Base-by-base conservation (phyloP, 495 filamentous ascomycete species). In the Aspergillus ellipticus region DNA sequence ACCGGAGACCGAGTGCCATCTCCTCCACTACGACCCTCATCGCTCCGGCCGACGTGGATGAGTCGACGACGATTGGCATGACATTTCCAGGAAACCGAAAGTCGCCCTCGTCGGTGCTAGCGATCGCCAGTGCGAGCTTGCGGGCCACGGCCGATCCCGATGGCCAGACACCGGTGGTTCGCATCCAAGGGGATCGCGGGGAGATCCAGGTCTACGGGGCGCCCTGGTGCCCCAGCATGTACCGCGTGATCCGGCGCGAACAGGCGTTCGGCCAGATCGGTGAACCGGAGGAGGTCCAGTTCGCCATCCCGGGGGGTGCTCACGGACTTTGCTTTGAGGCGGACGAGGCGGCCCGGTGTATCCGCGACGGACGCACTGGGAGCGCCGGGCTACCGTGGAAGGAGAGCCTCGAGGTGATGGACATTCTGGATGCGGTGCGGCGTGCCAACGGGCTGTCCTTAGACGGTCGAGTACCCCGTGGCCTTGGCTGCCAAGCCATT, bases 311-410 rank as follows among this genome's bases (percentile, higher is more conserved):
- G n/a, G 68, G 69, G 3, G 76, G 73, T 66, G 86, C 84, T 24
- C 81, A 88, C 55, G 89, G 88, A 37, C 90, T 90, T 84, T 89
- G 86, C 72, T 92, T 83, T 82, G 88, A 92, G 67, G 90, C 89
- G 17, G 89, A 93, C 74, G 88, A 89, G 70, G 83, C 77, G 46
- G 89, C 84, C 49, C 71, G 82, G 37, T 89, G 85, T 68, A 63
- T 92, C 50, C 75, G 82, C 39, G 85, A 90, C 67, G 87, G 88
- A 51, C 82, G 80, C 71, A 64, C 75, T 62, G 81, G 92, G 73
- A 88, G 87, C 64, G 76, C 79, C 51, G 69, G 63, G n/a, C 70
- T 89, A 71, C 73, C 79, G 5, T 82, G 79, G 79, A 77, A 80
- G 53, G 90, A 94, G 75, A 90, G 85, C 65, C 71, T 91, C 22